A percentile compares a stretch with the other conserved stretches of the same genome.
Conservation (phyloP, 345 rosid species). For the Lumnitzera racemosa region DNA sequence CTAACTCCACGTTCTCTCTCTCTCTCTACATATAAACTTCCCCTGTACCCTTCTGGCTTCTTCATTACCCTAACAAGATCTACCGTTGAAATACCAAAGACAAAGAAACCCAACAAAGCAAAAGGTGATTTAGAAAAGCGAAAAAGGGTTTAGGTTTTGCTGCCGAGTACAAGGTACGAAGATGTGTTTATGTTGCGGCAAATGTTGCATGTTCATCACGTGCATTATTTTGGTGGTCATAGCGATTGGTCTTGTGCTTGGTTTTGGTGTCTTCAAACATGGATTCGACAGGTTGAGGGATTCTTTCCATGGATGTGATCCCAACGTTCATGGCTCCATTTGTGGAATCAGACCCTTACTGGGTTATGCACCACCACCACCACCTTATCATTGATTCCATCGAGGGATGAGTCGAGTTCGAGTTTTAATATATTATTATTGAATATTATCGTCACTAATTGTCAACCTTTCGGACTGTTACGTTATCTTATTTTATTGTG, state of each 20-base stretch:
- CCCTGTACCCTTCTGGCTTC: too few species aligned
- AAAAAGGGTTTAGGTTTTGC: too few species aligned
- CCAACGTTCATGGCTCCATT: not conserved
- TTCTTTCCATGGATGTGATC: slow-evolving; percentile 38
- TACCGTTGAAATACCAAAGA: too few species aligned
- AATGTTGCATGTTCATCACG: slow-evolving; percentile 62
- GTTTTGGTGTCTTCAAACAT: slow-evolving; percentile 75
- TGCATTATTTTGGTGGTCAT: slow-evolving; percentile 65
- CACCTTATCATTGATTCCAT: slow-evolving; percentile 11
- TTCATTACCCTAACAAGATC: too few species aligned
- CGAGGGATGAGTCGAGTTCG: too few species aligned
- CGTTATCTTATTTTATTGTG: too few species aligned
- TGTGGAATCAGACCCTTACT: slow-evolving; percentile 40
- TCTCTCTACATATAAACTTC: too few species aligned
- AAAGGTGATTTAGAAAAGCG: not conserved
- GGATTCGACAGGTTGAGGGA: slow-evolving; percentile 78
- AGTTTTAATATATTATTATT: too few species aligned
- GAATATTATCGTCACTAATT: too few species aligned
- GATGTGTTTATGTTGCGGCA: slow-evolving; percentile 60
- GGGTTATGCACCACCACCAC: slow-evolving; percentile 37
- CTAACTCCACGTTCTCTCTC: too few species aligned
- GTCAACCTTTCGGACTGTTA: too few species aligned
- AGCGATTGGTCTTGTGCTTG: slow-evolving; percentile 62
- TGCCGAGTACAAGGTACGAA: not conserved
- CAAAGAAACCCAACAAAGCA: too few species aligned